Evolutionary conservation across 148 eudicot species (phyloP), one percentile per base, ranked within the genome.

Genomic region (Mesembryanthemum crystallinum): DNA sequence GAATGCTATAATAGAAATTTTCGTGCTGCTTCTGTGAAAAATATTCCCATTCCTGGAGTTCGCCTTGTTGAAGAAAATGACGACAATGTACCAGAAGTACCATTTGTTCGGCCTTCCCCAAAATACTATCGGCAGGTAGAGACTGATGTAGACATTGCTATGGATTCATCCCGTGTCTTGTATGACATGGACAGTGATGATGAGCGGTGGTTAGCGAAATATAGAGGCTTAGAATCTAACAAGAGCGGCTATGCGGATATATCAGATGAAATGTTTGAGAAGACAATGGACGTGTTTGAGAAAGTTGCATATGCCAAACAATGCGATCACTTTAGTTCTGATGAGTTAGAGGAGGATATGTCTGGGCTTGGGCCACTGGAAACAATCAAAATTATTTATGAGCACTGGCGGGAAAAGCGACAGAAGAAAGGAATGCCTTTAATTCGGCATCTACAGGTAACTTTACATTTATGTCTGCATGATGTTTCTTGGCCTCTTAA

Each of bases 141-240:
- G 76, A 86, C 78, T 73, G 99, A 95, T 86, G 81, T 85, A 43
- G 97, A 92, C 62, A 86, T 92, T 86, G 97, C 92, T 52, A 81
- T 91, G 92, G 85, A 95, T 84, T 91, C 90, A 28, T 82, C 86
- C 18, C 88, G 60, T 80, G 78, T 89, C 51, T 69, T 92, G 62
- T 92, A 95, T 86, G 99, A 95, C 88, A 92, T 95, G 94, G 99
- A 95, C 84, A 92, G 99, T 74, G 99, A 95, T 57, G 99, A 95
- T 81, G 99, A 95, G 82, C 83, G 59, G 64, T 95, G 94, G 97
- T 71, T 92, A 78, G 78, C 76, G 32, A 78, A 72, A 67, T 80
- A 67, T 35, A 73, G 77, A 75, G 80, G 73, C 70, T 54, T 64
- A 20, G 25, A 42, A 29, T 71, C 39, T 51, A 75, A 68, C 49